Evolutionary conservation across 2,329 filamentous ascomycete genomes (phyloP), one percentile per base, ranked within the genome.

Genomic region (Rasamsonia emersonii): DNA sequence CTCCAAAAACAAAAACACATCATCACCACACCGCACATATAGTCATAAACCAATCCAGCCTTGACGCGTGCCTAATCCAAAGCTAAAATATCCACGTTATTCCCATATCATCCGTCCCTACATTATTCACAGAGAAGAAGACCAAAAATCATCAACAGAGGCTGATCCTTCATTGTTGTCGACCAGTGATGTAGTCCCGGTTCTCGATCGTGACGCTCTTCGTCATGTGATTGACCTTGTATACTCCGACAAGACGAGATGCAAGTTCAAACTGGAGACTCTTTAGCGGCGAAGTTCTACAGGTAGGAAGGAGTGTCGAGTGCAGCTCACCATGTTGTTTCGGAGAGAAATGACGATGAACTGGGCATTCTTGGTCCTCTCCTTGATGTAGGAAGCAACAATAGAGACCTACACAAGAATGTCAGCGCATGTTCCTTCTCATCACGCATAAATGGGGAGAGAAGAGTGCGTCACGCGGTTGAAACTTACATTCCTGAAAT

Each of bases 211-310:
- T 86, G 14, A 91, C 83, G 59, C 82, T 88, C 75, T 89, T 91
- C 39, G 84, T 91, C 77, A 96, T 98, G 61, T 98, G 89, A 62
- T 93, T 96, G 57, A 98, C 91, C 70, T 98, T 98, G 70, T 98
- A 98, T 35, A 98, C 91, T 46, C 93, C 93, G 9, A 98, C 86
- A 38, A 98, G 73, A 35, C 93, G 76, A 36, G 86, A 78, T n/a
- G 93, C 89, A 42, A 98, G 77, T 69, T 98, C 91, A 61, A 98
- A 98, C 62, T 65, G 25, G 24, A 28, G 10, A 11, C 17, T 6
- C 24, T 23, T 45, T 30, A 46, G 45, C 14, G n/a, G 8, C 16
- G 21, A 9, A 16, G 24, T 16, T 19, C n/a, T 18, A 26, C n/a
- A n/a, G 15, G 24, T 18, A 21, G 28, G 14, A 10, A 32, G 16